Base-by-base conservation (phyloP, 2,329 filamentous ascomycete genomes). In the Nemania sp. region DNA sequence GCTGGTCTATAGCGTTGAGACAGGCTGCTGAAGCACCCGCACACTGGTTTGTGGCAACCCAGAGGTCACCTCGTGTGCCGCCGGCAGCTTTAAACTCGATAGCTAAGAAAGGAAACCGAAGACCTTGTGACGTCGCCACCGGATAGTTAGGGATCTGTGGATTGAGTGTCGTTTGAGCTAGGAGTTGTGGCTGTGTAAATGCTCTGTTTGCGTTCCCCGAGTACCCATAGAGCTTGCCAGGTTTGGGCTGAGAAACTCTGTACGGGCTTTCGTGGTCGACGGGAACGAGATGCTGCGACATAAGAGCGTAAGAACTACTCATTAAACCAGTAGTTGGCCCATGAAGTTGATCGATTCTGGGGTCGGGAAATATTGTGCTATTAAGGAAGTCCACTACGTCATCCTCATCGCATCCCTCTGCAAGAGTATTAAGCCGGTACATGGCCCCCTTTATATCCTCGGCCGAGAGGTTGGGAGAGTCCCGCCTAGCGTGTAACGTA, bases 11-110 rank as follows among this genome's bases (percentile, higher is more conserved):
- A 29, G 49, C 26, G 49, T 53, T 53, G 49, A 53, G 49, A 13
- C 49, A 53, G 49, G 49, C 49, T 53, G 49, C 24, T 53, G 49
- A 53, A 53, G 49, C 49, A 7, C 26, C 49, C 15, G 49, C 49
- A 53, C 49, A 53, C 22, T 53, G 49, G 26, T 53, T 53, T 53
- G 49, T 32, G 26, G 49, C 49, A 53, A 53, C 49, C 49, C 49
- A 53, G 49, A 53, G 49, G 49, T 53, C 49, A 26, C 49, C 49
- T 32, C 26, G 49, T 13, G 49, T 53, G 8, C 49, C 49, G 29
- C 49, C 49, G 26, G 49, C 49, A 10, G 49, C 49, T 53, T 53
- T 53, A 22, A 53, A 11, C 5, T 53, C 24, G 26, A 53, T 20
- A 13, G 22, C 2, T 3, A 53, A 32, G 18, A 53, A 53, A n/a